Base-by-base conservation (phyloP, 805 yeast genomes). In the Wickerhamiella azyma region DNA sequence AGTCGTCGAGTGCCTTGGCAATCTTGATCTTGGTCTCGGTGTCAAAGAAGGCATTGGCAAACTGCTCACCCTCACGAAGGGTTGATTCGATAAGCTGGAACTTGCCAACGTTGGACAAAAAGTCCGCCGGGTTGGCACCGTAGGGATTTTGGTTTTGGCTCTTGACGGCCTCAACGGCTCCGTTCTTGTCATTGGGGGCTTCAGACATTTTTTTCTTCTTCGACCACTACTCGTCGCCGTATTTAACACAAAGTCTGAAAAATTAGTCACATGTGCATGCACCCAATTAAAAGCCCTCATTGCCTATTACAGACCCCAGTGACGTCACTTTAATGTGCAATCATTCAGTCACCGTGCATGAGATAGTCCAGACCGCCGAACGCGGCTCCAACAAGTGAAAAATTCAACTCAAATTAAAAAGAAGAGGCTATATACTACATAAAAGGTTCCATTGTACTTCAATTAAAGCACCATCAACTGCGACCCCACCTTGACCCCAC, bases 1-100 rank as follows among this genome's bases (percentile, higher is more conserved):
- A 89, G 59, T 88, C 96, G 66, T 89, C 96, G 49, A 89, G 71
- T 4, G 97, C 97, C 70, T 79, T 86, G 58, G 98, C 98, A 53
- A 89, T 89, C 67, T 88, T 94, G 55, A 89, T 85, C 70, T 89
- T 89, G 72, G 84, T 89, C 63, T 85, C 97, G 16, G 95, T 84
- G 56, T 78, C 70, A 71, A 89, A 89, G 67, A 89, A 92, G 3
- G 98, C 94, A 61, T 89, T 89, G 60, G 97, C 96, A 62, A 89
- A 89, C 67, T 89, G 98, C 68, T 89, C 98, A 65, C 98, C 98
- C 69, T 89, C 98, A 70, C 98, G 78, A 48, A 89, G 72, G 4
- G 98, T 89, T 30, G 95, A 84, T 69, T 89, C 98, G 61, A 89
- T 89, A 59, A 89, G 66, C 71, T 89, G 86, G 69, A 88, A 89